Conservation (phyloP, 1,139 yeast genomes). For the Kodamaea arcana region DNA sequence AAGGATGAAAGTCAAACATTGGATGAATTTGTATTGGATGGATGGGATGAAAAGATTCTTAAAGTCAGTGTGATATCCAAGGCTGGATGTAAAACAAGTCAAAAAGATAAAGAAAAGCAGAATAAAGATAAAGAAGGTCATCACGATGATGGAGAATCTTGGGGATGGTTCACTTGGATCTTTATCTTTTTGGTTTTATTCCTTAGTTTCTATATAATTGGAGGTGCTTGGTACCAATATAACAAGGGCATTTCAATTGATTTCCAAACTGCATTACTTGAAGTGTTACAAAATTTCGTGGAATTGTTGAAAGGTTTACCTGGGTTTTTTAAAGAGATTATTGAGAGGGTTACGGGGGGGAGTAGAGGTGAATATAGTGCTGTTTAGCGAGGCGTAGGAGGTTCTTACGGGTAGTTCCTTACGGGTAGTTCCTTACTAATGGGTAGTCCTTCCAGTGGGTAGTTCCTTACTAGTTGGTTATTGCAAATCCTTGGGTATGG, state of each 20-base stretch:
- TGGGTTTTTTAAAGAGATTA: conserved; percentile 64
- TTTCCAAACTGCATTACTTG: conserved; percentile 55
- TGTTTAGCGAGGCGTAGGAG: conserved; percentile 53
- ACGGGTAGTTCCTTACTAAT: no score
- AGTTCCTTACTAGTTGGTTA: not conserved
- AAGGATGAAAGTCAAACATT: conserved; percentile 23
- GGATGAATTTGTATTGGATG: conserved; percentile 22
- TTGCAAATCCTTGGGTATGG: no score
- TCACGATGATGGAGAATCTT: conserved; percentile 42
- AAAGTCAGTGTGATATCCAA: conserved; percentile 25
- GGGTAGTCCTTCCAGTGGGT: not conserved
- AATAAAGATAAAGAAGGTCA: conserved; percentile 17
- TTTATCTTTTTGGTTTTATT: conserved; percentile 63
- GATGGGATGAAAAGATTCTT: conserved; percentile 31
- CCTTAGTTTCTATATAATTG: conserved; percentile 67
- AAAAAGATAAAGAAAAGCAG: conserved; percentile 19
- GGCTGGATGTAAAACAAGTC: conserved; percentile 38
- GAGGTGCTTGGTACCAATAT: conserved; percentile 75
- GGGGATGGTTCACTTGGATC: conserved; percentile 80
- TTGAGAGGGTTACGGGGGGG: conserved; percentile 66
- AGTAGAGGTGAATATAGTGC: conserved; percentile 89
- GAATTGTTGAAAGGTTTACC: conserved; percentile 65
- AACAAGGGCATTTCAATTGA: conserved; percentile 50
- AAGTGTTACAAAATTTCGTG: conserved; percentile 65
- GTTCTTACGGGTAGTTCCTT: no score